phyloP scores from a whole-genome alignment of 2,329 filamentous ascomycete genomes.

The Mariannaea sp. region DNA sequence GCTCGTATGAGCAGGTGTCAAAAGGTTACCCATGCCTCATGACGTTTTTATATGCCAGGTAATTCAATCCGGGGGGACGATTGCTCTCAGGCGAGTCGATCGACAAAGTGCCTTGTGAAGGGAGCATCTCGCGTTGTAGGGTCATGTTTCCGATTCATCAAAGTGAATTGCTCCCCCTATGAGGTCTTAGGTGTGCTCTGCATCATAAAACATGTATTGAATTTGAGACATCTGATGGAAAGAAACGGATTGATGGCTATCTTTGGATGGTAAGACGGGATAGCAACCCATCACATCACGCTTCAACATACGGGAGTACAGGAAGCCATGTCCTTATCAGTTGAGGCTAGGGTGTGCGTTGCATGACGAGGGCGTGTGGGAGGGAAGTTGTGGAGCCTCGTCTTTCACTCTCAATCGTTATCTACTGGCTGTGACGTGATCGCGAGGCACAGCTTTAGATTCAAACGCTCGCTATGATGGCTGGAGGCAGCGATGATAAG shows the following conservation, averaged over 20 bases:
- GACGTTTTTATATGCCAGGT: no score
- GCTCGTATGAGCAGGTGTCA: no score
- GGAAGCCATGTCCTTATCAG: conserved; percentile 20
- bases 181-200: no score
- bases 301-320: neutral
- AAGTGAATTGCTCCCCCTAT: no score
- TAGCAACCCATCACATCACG: conserved; percentile 5
- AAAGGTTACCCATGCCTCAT: no score
- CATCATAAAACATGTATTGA: no score
- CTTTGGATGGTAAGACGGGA: neutral
- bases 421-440: conserved; percentile 9
- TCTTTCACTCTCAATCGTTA: conserved; percentile 14
- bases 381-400: conserved; percentile 9
- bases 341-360: conserved; percentile 9
- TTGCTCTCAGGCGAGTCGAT: no score
- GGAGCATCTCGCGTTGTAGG: no score
- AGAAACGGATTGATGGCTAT: neutral
- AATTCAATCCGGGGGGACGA: no score
- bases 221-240: neutral
- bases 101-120: no score
- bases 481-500: conserved; percentile 2
- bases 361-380: conserved; percentile 9
- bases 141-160: no score
- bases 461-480: no score
- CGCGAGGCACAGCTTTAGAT: conserved; percentile 6